phyloP scores from a whole-genome alignment of 2,329 filamentous ascomycete species.

The Stemphylium lycopersici region DNA sequence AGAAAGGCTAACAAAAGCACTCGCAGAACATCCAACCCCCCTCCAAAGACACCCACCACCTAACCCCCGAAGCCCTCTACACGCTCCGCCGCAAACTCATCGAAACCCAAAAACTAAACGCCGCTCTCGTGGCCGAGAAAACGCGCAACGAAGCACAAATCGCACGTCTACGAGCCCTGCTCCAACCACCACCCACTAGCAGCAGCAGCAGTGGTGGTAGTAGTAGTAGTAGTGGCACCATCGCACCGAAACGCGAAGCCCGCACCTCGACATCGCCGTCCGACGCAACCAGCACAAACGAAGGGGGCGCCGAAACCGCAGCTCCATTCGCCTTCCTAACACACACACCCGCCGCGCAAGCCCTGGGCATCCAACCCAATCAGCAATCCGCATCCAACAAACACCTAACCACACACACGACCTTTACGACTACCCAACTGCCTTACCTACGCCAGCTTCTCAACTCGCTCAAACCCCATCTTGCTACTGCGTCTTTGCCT shows the following conservation, averaged over 20 bases:
- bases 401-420: slow-evolving; percentile 70
- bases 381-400: not conserved
- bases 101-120: slow-evolving; percentile 78
- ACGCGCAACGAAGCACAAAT: slow-evolving; percentile 75
- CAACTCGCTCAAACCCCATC: slow-evolving; percentile 68
- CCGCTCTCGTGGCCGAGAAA: slow-evolving; percentile 71
- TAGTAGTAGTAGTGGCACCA: not conserved
- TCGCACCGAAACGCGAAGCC: slow-evolving; percentile 25
- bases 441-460: slow-evolving; percentile 77
- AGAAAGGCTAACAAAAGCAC: not conserved
- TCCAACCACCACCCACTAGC: slow-evolving; percentile 49
- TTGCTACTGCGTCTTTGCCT: slow-evolving; percentile 53
- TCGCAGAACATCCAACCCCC: slow-evolving; percentile 35
- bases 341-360: slow-evolving; percentile 54
- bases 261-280: slow-evolving; percentile 26
- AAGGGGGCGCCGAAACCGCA: not conserved
- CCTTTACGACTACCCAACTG: slow-evolving; percentile 82
- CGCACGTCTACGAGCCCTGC: slow-evolving; percentile 64
- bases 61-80: slow-evolving; percentile 70
- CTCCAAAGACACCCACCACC: slow-evolving; percentile 49
- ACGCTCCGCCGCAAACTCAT: slow-evolving; percentile 75
- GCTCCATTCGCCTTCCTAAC: slow-evolving; percentile 63
- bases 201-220: no score
- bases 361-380: slow-evolving; percentile 52
- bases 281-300: slow-evolving; percentile 1